A percentile compares a stretch with the other conserved stretches of the same genome.
Evolutionary conservation across 1,139 yeast genomes (phyloP).

Genomic region (Taphrina communis): DNA sequence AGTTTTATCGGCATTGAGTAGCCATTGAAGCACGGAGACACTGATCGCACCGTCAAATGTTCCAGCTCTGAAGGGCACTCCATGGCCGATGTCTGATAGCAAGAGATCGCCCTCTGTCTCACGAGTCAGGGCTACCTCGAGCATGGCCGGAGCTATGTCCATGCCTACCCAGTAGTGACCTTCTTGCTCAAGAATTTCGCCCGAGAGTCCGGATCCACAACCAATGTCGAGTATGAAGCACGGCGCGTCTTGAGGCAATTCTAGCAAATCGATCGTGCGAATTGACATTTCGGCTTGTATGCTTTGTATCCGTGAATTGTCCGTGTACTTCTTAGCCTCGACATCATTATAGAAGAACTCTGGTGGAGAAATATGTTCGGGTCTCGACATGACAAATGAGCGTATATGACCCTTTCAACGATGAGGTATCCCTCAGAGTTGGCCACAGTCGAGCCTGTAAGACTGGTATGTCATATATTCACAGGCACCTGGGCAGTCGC

Average conservation of each 20-base stretch:
- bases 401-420: neutral
- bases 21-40: slow-evolving; percentile 96
- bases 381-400: slow-evolving; percentile 77
- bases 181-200: slow-evolving; percentile 91
- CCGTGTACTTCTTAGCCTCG: slow-evolving; percentile 87
- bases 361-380: slow-evolving; percentile 97
- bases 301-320: slow-evolving; percentile 94
- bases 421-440: too few species aligned
- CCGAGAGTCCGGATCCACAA: slow-evolving; percentile 95
- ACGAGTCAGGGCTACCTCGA: slow-evolving; percentile 88
- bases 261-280: slow-evolving; percentile 84
- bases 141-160: slow-evolving; percentile 95
- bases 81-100: slow-evolving; percentile 89
- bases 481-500: too few species aligned
- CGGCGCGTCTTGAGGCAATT: slow-evolving; percentile 69
- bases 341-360: slow-evolving; percentile 85
- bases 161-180: slow-evolving; percentile 95
- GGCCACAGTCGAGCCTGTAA: too few species aligned
- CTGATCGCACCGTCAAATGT: slow-evolving; percentile 96
- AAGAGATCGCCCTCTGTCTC: slow-evolving; percentile 93
- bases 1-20: slow-evolving; percentile 90
- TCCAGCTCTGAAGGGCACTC: slow-evolving; percentile 95
- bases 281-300: slow-evolving; percentile 97
- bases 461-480: too few species aligned
- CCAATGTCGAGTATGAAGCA: slow-evolving; percentile 77